Base-by-base conservation (phyloP, 108 stramenopile species). In the Parmales sp. region DNA sequence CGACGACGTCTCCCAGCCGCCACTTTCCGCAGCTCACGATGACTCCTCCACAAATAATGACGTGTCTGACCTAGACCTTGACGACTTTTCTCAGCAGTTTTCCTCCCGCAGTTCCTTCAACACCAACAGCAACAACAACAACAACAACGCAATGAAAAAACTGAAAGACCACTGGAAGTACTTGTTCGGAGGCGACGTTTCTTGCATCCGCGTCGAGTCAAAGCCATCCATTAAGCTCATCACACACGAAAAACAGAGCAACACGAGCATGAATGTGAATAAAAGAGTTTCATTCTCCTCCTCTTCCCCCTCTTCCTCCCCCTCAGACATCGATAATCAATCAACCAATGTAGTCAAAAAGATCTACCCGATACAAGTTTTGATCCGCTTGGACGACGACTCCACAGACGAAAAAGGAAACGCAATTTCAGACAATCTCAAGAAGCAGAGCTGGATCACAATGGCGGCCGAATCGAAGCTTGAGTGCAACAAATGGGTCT, bases 171-270 rank as follows among this genome's bases (percentile, higher is more conserved):
- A 20, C 4, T 60, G 54, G 54, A 28, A 16, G 13, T 60, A 19
- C 16, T 18, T 60, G 6, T 60, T 60, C 54, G 54, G 54, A 4
- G 54, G 54, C 54, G 54, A 60, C 16, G 54, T 60, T 3, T 28
- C 28, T 16, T 16, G 29, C 31, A 60, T 34, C 26, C 29, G 36
- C 5, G 36, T 60, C 31, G 54, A 19, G 28, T 13, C n/a, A 19
- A 26, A 60, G 16, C 4, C 29, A 28, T 34, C 3, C 25, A 3
- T 20, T 16, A 43, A 43, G 41, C 11, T 43, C 11, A n/a, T n/a
- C n/a, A n/a, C n/a, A n/a, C n/a, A n/a, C n/a, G n/a, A n/a, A n/a
- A n/a, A n/a, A n/a, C n/a, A n/a, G n/a, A n/a, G n/a, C n/a, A 43
- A 43, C 11, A 16, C 16, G 41, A 43, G 41, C 8, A 11, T 43